phyloP scores from a whole-genome alignment of 805 yeast genomes.

The Kodamaea leandrae region DNA sequence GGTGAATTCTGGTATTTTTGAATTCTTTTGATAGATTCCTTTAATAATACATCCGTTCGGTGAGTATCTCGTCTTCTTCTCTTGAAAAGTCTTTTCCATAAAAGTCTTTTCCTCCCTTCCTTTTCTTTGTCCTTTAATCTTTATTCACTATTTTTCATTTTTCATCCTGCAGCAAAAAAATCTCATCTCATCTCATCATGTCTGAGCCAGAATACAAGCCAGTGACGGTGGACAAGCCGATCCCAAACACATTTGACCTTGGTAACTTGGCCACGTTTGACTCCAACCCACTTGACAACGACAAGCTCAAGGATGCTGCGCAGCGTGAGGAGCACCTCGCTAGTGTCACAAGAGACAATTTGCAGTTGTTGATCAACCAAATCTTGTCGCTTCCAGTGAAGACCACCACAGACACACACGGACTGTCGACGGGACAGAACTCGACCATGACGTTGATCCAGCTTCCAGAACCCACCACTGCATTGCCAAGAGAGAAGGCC shows the following conservation, averaged over 20 bases:
- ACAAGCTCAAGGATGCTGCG: conserved; percentile 51
- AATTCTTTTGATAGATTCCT: neutral
- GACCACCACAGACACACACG: conserved; percentile 73
- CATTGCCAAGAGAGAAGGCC: conserved; percentile 91
- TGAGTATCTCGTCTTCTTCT: neutral
- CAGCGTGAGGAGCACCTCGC: conserved; percentile 64
- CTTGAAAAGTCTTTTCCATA: neutral
- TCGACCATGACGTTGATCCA: conserved; percentile 78
- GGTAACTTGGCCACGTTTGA: conserved; percentile 92
- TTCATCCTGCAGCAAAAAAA: neutral
- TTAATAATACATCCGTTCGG: no score
- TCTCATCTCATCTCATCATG: conserved; percentile 4
- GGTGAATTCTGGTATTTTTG: neutral
- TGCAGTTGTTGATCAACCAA: conserved; percentile 88
- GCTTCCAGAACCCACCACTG: conserved; percentile 80
- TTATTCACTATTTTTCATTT: neutral
- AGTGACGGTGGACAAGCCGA: conserved; percentile 85
- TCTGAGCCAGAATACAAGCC: conserved; percentile 47
- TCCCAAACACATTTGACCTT: conserved; percentile 84
- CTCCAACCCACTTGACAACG: conserved; percentile 75
- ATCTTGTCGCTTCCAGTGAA: conserved; percentile 84
- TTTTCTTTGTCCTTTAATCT: no score
- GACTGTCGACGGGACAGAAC: conserved; percentile 57
- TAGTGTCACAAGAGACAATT: conserved; percentile 80
- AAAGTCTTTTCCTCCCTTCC: neutral